Conservation (phyloP, 148 eudicot genomes). For the Rhododendron simsii region DNA sequence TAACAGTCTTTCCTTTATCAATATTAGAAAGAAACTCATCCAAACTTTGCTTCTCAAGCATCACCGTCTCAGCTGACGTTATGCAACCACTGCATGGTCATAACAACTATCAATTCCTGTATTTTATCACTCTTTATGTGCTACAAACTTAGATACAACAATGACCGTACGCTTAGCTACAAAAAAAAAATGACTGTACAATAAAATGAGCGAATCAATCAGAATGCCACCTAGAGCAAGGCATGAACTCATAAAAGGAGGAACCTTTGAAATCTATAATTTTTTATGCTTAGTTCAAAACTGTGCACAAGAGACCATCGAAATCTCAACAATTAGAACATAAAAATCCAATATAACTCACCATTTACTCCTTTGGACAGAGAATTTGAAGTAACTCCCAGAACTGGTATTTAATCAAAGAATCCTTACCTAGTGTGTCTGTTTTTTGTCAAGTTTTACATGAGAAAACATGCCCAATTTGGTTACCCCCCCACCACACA, state of each 20-base stretch:
- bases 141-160: not conserved
- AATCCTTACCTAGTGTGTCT: not conserved
- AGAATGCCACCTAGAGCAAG: not conserved
- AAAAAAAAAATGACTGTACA: not conserved
- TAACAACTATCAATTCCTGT: not conserved
- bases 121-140: not conserved
- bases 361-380: not conserved
- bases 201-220: not conserved
- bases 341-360: not conserved
- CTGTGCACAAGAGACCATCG: not conserved
- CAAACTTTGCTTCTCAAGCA: conserved; percentile 98
- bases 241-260: not conserved
- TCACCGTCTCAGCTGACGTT: conserved; percentile 93
- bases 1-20: conserved; percentile 60
- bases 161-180: not conserved
- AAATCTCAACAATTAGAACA: not conserved
- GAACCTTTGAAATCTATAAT: not conserved
- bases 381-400: not conserved
- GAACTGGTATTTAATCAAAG: not conserved
- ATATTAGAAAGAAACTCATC: conserved; percentile 86
- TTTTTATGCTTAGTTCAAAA: not conserved
- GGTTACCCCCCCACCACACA: too few relatives aligned
- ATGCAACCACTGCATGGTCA: conserved; percentile 83
- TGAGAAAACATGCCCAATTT: not conserved
- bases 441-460: not conserved